Conservation (phyloP, 768 basidiomycete species). For the Lentinula boryana region DNA sequence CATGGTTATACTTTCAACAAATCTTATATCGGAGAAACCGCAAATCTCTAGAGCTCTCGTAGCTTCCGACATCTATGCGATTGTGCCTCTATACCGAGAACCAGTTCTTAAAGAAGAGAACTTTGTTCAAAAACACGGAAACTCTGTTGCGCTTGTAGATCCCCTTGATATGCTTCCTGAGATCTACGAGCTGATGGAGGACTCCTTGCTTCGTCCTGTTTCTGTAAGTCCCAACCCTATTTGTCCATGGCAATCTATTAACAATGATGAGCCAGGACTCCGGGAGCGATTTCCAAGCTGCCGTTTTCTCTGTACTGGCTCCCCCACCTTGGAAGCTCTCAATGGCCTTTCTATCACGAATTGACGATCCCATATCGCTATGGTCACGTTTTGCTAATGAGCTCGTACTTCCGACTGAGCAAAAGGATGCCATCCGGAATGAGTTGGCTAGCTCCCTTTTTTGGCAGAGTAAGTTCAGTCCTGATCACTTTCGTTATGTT, state of each 20-base stretch:
- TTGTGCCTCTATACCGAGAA: constrained; percentile 39
- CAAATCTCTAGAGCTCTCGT: constrained; percentile 25
- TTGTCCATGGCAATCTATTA: not conserved
- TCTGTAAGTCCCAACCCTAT: constrained; percentile 10
- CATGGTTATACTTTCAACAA: constrained; percentile 31
- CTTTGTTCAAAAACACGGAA: constrained; percentile 26
- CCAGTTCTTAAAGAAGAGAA: constrained; percentile 33
- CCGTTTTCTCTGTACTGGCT: constrained; percentile 25
- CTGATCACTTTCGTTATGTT: not conserved
- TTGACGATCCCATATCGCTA: constrained; percentile 27
- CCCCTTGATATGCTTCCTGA: constrained; percentile 52
- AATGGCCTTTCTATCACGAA: constrained; percentile 18
- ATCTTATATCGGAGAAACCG: constrained; percentile 26
- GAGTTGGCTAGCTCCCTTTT: constrained; percentile 37
- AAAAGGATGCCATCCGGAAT: constrained; percentile 27
- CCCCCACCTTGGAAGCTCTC: constrained; percentile 34
- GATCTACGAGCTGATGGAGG: constrained; percentile 28
- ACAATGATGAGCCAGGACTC: not conserved
- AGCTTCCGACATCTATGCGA: constrained; percentile 37
- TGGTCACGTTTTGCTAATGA: constrained; percentile 40
- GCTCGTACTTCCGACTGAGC: constrained; percentile 22
- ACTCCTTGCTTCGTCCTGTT: constrained; percentile 3
- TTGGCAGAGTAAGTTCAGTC: constrained; percentile 34
- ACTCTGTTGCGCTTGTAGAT: constrained; percentile 41
- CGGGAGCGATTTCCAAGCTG: constrained; percentile 5